These are phyloP conservation scores for Entomortierella beljakovae DNA, from an alignment of 192 early-diverging fungal species.

Conservation along the genomic window DNA sequence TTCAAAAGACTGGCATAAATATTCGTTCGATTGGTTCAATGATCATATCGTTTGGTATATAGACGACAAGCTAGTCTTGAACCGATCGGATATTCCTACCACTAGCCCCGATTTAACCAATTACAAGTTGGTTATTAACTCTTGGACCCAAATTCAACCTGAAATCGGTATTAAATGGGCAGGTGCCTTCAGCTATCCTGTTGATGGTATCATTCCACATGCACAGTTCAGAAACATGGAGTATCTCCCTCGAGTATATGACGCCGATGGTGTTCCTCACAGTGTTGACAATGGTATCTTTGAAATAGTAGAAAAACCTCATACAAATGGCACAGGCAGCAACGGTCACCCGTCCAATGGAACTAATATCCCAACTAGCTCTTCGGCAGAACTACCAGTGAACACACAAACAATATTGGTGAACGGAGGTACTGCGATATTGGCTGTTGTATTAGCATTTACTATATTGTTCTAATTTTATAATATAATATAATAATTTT, in stretches of 20 bases:
- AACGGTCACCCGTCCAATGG: not conserved
- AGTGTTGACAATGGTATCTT: not conserved
- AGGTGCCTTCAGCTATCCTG: constrained; percentile 32
- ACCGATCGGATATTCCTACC: constrained; percentile 35
- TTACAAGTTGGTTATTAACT: constrained; percentile 47
- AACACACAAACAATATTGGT: not conserved
- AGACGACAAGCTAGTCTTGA: constrained; percentile 30
- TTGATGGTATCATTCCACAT: constrained; percentile 15
- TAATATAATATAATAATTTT: not conserved
- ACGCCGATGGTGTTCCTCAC: not conserved
- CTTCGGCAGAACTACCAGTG: constrained; percentile 13
- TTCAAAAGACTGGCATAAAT: constrained; percentile 34
- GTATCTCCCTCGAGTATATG: constrained; percentile 4
- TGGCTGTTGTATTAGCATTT: constrained; percentile 27
- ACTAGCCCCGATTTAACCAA: constrained; percentile 14
- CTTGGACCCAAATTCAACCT: constrained; percentile 37
- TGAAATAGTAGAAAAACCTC: not conserved
- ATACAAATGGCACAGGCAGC: not conserved
- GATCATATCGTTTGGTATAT: constrained; percentile 32
- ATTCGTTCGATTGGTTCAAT: constrained; percentile 34
- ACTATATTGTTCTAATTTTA: constrained; percentile 15
- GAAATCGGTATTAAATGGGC: constrained; percentile 41
- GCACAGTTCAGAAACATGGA: constrained; percentile 41
- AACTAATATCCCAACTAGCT: not conserved
- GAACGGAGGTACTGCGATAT: not conserved